Base-by-base conservation (phyloP, 345 rosid genomes). In the Physaria fendleri region DNA sequence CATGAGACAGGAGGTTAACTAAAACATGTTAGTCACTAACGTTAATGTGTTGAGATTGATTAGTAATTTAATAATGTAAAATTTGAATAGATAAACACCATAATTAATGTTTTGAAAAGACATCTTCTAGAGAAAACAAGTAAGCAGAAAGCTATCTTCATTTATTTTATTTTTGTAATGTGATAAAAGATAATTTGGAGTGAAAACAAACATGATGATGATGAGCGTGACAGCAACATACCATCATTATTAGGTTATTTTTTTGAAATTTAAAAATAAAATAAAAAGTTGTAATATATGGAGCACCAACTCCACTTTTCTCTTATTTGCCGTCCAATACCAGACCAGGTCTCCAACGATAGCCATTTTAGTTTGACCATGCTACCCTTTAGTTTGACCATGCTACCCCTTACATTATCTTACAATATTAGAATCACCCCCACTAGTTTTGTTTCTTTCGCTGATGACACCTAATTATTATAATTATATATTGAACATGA, bases 191-290 rank as follows among this genome's bases (percentile, higher is more conserved):
- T 6, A 49, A 17, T 5, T 12, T 23, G 21, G 23, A 32, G 34
- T 37, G 39, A 47, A 45, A 68, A 65, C 57, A 64, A 71, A 40
- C 47, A 70, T 71, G 69, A 69, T 76, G 78, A 77, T 77, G 79
- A 71, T 63, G 73, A 75, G 80, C 83, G 76, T 78, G 90, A 84
- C 84, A 68, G 68, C 83, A 75, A 66, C 69, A 71, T 76, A 48
- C 70, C 87, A 84, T 81, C 90, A 81, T 72, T 74, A 71, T 63
- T 56, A 56, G 23, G 47, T 48, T 71, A 69, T 71, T 63, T 69
- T 50, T 71, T 58, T 58, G 13, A 44, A 21, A 1, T 24, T 32
- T 16, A 1, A 55, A 69, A 54, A 4, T 8, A 25, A 69, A 59
- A 41, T 6, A 1, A 47, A 47, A 70, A 49, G 14, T 17, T 48